Percentiles rank a stretch among this genome's conserved stretches.
Conservation (phyloP, 805 yeast species). For the Saccharomycopsis oosterbeekiorum region DNA sequence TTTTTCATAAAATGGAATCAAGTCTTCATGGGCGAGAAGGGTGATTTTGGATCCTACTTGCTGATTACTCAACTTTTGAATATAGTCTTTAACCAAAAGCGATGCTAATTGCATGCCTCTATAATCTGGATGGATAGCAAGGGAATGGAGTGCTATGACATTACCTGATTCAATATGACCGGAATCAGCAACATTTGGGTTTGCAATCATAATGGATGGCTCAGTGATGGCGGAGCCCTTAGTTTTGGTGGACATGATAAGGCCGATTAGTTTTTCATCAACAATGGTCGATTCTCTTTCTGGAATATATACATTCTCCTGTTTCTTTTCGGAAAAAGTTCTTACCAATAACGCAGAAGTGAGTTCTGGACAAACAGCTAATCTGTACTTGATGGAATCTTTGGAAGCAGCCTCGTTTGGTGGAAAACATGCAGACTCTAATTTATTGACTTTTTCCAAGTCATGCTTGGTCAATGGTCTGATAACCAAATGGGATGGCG, state of each 20-base stretch:
- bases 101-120: conserved; percentile 80
- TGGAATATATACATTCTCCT: conserved; percentile 22
- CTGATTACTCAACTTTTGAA: conserved; percentile 82
- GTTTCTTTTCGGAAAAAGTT: conserved; percentile 34
- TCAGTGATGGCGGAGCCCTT: conserved; percentile 40
- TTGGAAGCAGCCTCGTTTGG: conserved; percentile 55
- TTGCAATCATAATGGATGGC: conserved; percentile 51
- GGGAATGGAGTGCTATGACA: conserved; percentile 70
- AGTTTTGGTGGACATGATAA: conserved; percentile 69
- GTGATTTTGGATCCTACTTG: conserved; percentile 72
- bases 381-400: conserved; percentile 60
- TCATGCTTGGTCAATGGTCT: conserved; percentile 79
- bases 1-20: conserved; percentile 69
- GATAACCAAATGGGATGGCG: conserved; percentile 44
- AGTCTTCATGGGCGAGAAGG: conserved; percentile 58
- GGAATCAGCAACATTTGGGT: background rate
- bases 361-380: conserved; percentile 79
- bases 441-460: conserved; percentile 43
- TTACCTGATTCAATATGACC: conserved; percentile 75
- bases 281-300: conserved; percentile 30
- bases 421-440: conserved; percentile 66
- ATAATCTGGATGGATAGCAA: conserved; percentile 68
- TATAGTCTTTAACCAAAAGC: conserved; percentile 73
- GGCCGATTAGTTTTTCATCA: conserved; percentile 66
- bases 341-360: conserved; percentile 81